Percentiles rank a stretch among this genome's conserved stretches.
These are phyloP conservation scores for Diutina ranongensis DNA, from an alignment of 1,139 yeast species.

Conservation along the genomic window DNA sequence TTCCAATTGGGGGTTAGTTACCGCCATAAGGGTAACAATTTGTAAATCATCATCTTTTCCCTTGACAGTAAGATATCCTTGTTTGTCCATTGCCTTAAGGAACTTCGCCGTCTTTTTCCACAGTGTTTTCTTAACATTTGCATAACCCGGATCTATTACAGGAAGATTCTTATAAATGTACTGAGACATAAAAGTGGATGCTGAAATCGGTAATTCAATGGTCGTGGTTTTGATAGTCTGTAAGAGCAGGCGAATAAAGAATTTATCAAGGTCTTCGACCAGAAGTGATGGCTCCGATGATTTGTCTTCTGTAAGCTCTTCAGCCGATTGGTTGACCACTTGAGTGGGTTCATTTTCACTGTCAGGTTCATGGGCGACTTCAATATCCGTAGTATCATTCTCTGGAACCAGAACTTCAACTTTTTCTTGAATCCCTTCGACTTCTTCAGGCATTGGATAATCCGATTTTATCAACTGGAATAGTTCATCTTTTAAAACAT, in stretches of 20 bases:
- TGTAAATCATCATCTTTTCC: constrained; percentile 60
- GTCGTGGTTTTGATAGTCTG: constrained; percentile 55
- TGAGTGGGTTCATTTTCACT: not conserved
- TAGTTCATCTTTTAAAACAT: constrained; percentile 43
- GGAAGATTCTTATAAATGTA: constrained; percentile 68
- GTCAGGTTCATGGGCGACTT: not conserved
- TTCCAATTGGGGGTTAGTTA: constrained; percentile 38
- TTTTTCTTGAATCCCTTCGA: constrained; percentile 10
- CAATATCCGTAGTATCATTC: too few species aligned
- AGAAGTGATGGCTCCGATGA: constrained; percentile 22
- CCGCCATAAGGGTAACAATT: constrained; percentile 35
- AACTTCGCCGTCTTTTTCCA: constrained; percentile 87
- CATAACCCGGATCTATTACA: constrained; percentile 32
- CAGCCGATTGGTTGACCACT: not conserved
- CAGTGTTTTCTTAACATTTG: constrained; percentile 68
- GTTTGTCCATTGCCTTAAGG: constrained; percentile 75
- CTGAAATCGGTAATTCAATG: constrained; percentile 46
- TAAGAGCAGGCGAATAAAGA: constrained; percentile 55
- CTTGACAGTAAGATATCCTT: constrained; percentile 49
- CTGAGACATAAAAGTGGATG: constrained; percentile 68
- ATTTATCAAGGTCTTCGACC: constrained; percentile 65
- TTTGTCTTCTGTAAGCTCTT: not conserved
- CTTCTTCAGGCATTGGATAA: constrained; percentile 27
- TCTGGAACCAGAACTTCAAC: too few species aligned
- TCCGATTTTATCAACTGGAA: constrained; percentile 34